Evolutionary conservation across 176 grass and related monocot species (phyloP), one percentile per base, ranked within the genome.

Genomic region (Microstegium vimineum): DNA sequence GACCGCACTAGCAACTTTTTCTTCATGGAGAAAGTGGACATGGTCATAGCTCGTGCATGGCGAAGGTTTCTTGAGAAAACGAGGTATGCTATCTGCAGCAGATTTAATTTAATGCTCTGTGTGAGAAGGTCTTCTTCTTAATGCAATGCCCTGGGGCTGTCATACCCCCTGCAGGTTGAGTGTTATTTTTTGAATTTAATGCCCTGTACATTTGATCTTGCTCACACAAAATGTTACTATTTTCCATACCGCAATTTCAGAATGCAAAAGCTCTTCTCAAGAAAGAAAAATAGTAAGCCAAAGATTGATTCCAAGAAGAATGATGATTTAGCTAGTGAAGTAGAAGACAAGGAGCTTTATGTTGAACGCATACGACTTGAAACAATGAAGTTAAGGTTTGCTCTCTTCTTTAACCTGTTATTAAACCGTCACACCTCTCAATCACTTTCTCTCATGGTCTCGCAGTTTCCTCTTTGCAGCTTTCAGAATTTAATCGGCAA

Each of bases 1-100:
- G 93, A 99, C 74, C 54, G 80, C 63, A 99, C 96, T 59, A 99
- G 82, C 66, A 88, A 99, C 83, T 93, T 91, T 87, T 99, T 99
- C 86, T 75, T 92, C 66, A 95, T 99, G 96, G 93, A 89, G 71
- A 99, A 99, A 83, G 78, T 99, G 82, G 91, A 99, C 43, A 82
- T 89, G 86, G 91, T 99, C 75, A 99, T 99, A 82, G 82, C 82
- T 70, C 93, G 83, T 56, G 70, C 89, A 57, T 99, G 96, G 96
- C 73, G 59, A 74, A 89, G 87, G 89, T 88, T 98, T 31, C 82
- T 95, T 73, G 38, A 89, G 78, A 99, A 99, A 49, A 95, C 91
- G 0, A 93, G 93, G 96, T 95, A 81, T 59, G n/a, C 51, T 84
- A 78, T 76, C 63, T 73, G 62, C 43, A 23, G 52, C 47, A 78